Base-by-base conservation (phyloP, 2,329 filamentous ascomycete genomes). In the Botryotinia calthae region DNA sequence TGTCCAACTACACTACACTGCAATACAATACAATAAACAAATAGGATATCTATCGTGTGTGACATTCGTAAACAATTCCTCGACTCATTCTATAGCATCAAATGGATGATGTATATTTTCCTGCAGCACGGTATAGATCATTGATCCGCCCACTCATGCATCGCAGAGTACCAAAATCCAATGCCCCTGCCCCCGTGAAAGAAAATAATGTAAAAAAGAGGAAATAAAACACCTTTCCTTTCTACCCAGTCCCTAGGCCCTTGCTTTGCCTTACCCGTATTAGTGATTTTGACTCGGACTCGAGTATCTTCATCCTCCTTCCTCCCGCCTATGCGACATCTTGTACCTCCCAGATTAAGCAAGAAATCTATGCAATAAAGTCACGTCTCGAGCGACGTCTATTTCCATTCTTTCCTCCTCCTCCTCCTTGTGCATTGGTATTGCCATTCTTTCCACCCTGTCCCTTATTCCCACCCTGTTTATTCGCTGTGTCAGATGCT, bases 341-440 rank as follows among this genome's bases (percentile, higher is more conserved):
- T 63, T 63, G 34, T n/a, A 63, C 9, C 31, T 44, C 28, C 42
- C 18, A 22, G 6, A 65, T 25, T 18, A 12, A 12, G 28, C 9
- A 44, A 34, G 51, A 62, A n/a, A 37, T 70, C 28, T 71, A 71
- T 34, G 28, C 70, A 42, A 71, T 66, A 42, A 71, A 71, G 25
- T 71, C 59, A 28, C 42, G 34, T 37, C 61, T 67, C n/a, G 65
- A 63, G 9, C 42, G 46, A n/a, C 34, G 42, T 59, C 54, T 70
- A 7, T 71, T 69, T 65, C 67, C 73, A 31, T 59, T 65, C 1
- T 70, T 68, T 8, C 42, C 64, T 31, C 48, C 64, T 2, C 20
- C 69, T 8, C 69, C 73, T n/a, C 69, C 73, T 34, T 64, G 70
- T 4, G 64, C 54, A 22, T 42, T 56, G 8, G 48, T 10, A 25